Evolutionary conservation across 2,329 filamentous ascomycete species (phyloP), one percentile per base, ranked within the genome.

Genomic region (Ustulina deusta): DNA sequence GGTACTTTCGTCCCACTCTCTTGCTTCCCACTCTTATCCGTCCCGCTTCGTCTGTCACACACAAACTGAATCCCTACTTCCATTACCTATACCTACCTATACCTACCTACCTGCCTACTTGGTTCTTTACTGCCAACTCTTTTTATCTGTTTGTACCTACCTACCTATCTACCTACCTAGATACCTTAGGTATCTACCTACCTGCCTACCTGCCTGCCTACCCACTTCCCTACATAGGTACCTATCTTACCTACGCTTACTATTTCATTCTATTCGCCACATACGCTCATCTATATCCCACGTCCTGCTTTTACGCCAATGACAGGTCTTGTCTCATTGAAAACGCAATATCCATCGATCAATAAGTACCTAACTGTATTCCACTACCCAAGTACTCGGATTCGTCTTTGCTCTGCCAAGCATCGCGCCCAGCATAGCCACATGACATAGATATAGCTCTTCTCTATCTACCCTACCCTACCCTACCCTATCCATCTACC

Each of bases 21-120:
- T 25, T 7, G 25, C 22, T 29, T 49, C 44, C 44, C 32, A 49
- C 29, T 22, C 46, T 52, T 61, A 56, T 56, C 58, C 46, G 46
- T 52, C 46, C 58, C 58, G 58, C 58, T 61, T 60, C 57, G 7
- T 38, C 44, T 34, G 5, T 38, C 51, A n/a, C n/a, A n/a, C n/a
- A n/a, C n/a, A n/a, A n/a, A n/a, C n/a, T n/a, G n/a, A n/a, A n/a
- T 22, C 20, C 46, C 2, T 38, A 29, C 25, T 32, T n/a, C n/a
- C n/a, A n/a, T n/a, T n/a, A n/a, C n/a, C n/a, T 42, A 42, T 42
- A n/a, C 40, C 40, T n/a, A 42, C 17, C 38, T 20, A 10, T 20
- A 32, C 7, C 29, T 32, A 7, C 29, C 29, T 32, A 32, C 7
- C n/a, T n/a, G n/a, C n/a, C n/a, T n/a, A n/a, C n/a, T n/a, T n/a